Base-by-base conservation (phyloP, 495 filamentous ascomycete species). In the Daldinia decipiens region DNA sequence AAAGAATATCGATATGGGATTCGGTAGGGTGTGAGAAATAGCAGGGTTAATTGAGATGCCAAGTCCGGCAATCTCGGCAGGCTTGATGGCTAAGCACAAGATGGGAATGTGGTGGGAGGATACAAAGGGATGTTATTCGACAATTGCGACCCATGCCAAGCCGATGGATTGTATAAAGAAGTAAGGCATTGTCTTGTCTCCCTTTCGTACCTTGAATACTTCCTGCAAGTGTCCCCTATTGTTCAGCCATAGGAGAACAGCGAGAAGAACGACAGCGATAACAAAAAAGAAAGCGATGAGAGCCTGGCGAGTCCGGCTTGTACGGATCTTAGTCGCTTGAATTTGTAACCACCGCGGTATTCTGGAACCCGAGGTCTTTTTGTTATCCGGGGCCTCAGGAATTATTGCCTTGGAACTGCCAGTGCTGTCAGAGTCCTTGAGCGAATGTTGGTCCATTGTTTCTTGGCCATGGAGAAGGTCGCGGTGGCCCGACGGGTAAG, bases 261-360 rank as follows among this genome's bases (percentile, higher is more conserved):
- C 59, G 24, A 68, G 50, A 56, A 72, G 56, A n/a, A 60, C 65
- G 56, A 19, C 50, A 40, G 38, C 7, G 32, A 59, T 17, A 12
- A 64, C 34, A 36, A 68, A 29, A 56, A 62, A 72, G 39, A 72
- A 72, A 27, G 19, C 65, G 45, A 73, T 11, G 6, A 73, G 62
- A 24, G 56, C 52, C 43, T 68, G 70, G 38, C 70, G 70, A n/a
- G 70, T 73, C 21, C 70, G 65, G 57, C 70, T 73, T 19, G 54
- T 40, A 24, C 70, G 70, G 34, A 65, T 36, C 29, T 62, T 61
- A 9, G 34, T 26, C 26, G 24, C 17, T 53, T 73, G 60, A 4
- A 51, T 65, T 54, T 29, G 65, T 0, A 73, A n/a, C 70, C 70
- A 73, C 11, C 6, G 61, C n/a, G 8, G 32, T 27, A 52, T 32